Percentiles rank a stretch among this genome's conserved stretches.
Evolutionary conservation across 805 yeast species (phyloP).

Genomic region (Clavispora carvajalis): DNA sequence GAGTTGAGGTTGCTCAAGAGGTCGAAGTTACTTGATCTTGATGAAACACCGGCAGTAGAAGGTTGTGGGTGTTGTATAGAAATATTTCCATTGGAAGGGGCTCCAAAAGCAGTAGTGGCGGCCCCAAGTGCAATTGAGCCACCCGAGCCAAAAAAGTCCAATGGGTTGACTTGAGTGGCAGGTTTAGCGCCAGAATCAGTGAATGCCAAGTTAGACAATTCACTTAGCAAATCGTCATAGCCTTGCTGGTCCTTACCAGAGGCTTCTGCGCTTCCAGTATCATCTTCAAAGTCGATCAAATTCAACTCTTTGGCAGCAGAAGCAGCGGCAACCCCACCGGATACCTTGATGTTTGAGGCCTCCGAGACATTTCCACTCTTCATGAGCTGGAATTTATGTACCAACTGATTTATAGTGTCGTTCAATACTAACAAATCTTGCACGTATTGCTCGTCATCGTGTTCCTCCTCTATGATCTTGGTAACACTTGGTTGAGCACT

Average conservation of each 20-base stretch:
- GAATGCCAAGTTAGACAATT: constrained; percentile 59
- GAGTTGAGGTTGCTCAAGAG: constrained; percentile 34
- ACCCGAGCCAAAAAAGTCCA: constrained; percentile 45
- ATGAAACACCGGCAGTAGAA: background rate
- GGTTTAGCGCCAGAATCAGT: constrained; percentile 25
- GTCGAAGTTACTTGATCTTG: constrained; percentile 15
- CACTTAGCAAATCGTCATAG: constrained; percentile 69
- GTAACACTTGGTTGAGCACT: constrained; percentile 83
- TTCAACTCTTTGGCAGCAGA: constrained; percentile 28
- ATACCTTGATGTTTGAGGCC: constrained; percentile 44
- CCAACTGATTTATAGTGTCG: constrained; percentile 66
- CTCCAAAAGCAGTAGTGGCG: constrained; percentile 3
- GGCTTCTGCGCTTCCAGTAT: constrained; percentile 27
- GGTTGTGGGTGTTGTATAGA: constrained; percentile 16
- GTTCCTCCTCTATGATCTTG: constrained; percentile 79
- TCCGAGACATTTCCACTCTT: constrained; percentile 57
- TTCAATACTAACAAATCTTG: constrained; percentile 61
- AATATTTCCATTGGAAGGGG: constrained; percentile 6
- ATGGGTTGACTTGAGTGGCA: constrained; percentile 22
- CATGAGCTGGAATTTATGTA: constrained; percentile 61
- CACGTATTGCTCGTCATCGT: constrained; percentile 48
- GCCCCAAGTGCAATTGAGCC: constrained; percentile 43
- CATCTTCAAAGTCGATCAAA: constrained; percentile 41
- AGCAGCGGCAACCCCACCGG: constrained; percentile 20
- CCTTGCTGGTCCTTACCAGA: constrained; percentile 31